Percentiles rank a stretch among this genome's conserved stretches.
Conservation (phyloP, 1,284 basidiomycete genomes). For the Takashimella koratensis region DNA sequence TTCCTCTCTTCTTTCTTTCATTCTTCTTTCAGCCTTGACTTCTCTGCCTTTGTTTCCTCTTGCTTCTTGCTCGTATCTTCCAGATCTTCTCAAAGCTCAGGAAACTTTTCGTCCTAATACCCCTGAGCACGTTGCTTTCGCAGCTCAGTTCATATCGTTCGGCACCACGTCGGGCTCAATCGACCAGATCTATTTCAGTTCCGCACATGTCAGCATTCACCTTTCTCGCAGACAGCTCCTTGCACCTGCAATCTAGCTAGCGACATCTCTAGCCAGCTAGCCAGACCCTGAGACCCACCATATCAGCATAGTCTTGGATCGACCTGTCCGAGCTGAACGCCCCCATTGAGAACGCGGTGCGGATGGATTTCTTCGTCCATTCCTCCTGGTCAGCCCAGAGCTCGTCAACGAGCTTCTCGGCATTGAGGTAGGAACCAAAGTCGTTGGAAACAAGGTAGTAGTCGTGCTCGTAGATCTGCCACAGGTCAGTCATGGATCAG, state of each 20-base stretch:
- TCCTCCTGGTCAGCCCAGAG: slow-evolving; percentile 73
- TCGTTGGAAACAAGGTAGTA: slow-evolving; percentile 74
- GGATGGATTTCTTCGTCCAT: slow-evolving; percentile 88
- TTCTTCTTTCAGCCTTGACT: background rate
- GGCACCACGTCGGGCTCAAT: slow-evolving; percentile 39
- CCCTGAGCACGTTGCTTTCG: background rate
- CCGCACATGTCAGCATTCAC: background rate
- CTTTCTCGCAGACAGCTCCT: slow-evolving; percentile 10
- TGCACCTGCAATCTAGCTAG: background rate
- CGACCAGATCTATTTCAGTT: slow-evolving; percentile 38
- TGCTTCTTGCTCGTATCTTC: background rate
- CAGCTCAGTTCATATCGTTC: slow-evolving; percentile 9
- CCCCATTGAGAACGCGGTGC: slow-evolving; percentile 80
- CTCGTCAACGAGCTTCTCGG: slow-evolving; percentile 77
- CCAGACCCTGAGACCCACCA: slow-evolving; percentile 28
- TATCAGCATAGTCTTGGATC: slow-evolving; percentile 76
- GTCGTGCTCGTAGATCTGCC: slow-evolving; percentile 52
- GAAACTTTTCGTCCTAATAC: background rate
- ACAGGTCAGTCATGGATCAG: no score
- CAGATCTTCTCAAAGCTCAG: background rate
- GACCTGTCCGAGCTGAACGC: slow-evolving; percentile 90
- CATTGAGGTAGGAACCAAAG: slow-evolving; percentile 82
- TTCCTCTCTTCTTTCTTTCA: background rate
- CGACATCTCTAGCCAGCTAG: no score
- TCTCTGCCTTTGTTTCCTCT: background rate